These are phyloP conservation scores for Rhodosporidiobolus sp. DNA, from an alignment of 768 basidiomycete genomes.

Conservation along the genomic window DNA sequence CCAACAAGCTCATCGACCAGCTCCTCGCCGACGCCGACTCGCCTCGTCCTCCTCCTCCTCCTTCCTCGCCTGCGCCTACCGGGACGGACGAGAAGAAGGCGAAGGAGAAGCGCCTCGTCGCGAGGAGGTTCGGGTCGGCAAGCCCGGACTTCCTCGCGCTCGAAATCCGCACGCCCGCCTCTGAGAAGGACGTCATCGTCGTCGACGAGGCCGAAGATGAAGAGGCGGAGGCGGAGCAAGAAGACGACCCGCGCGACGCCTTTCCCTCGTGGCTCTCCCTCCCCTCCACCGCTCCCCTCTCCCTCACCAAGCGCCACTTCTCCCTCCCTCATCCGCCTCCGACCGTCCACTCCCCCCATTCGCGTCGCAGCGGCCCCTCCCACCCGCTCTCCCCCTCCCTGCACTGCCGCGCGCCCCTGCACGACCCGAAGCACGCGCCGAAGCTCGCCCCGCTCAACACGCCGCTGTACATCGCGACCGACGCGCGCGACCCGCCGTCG, in stretches of 20 bases:
- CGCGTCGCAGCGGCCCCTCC: not conserved
- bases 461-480: slow-evolving; percentile 67
- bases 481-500: slow-evolving; percentile 52
- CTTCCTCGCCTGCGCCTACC: too few species aligned
- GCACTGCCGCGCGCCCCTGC: slow-evolving; percentile 26
- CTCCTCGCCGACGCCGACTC: not conserved
- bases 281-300: not conserved
- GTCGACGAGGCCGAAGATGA: not conserved
- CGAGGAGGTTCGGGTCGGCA: not conserved
- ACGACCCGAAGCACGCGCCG: not conserved
- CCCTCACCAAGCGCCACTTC: not conserved
- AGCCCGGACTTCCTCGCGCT: not conserved
- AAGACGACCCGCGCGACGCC: not conserved
- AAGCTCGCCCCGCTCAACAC: slow-evolving; percentile 53
- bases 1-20: slow-evolving; percentile 5
- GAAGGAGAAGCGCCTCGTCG: not conserved
- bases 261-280: too few species aligned
- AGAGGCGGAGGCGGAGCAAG: not conserved
- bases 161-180: not conserved
- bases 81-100: too few species aligned
- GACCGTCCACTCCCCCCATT: not conserved
- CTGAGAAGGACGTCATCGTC: not conserved
- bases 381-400: slow-evolving; percentile 13
- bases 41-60: too few species aligned
- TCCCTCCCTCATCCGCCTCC: not conserved